Evolutionary conservation across 176 grass and related monocot genomes (phyloP), one percentile per base, ranked within the genome.

Genomic region (Cenchrus purpureus): DNA sequence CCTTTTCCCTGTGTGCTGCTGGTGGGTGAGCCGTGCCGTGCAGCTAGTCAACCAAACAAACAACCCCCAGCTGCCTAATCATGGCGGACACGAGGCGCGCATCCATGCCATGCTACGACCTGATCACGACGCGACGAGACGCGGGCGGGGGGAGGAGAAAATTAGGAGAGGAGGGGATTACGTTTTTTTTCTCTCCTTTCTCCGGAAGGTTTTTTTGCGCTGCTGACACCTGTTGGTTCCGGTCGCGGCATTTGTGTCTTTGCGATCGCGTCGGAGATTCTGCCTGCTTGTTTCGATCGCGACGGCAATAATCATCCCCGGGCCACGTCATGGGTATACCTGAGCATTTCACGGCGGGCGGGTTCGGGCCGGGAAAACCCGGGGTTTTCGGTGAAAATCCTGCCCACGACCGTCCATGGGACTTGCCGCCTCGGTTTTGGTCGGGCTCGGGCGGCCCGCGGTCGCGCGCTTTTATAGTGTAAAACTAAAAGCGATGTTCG

Each of bases 191-290:
- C 59, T 71, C 56, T 20, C 1, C 19, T 55, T 15, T 55, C 53
- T 16, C 4, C 20, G 48, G 22, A 20, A 0, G 48, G 34, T 1
- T 54, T 40, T 45, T 56, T 52, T n/a, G 42, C 9, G 79, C 11
- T 19, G 62, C 31, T 28, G 74, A 74, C 85, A 91, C 68, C 80
- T 91, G 75, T 87, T 73, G 42, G 67, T 2, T 55, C 29, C 71
- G 58, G 50, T 8, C 12, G 64, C 75, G 71, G 34, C 16, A 61
- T 52, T 49, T 56, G 58, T 70, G 29, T 16, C 68, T 51, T 48
- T 17, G 66, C 22, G 84, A 86, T 86, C 75, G 75, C 68, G 50
- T 74, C 84, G 43, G 58, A 91, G 84, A 86, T 86, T 90, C 80
- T 82, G 58, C 76, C 46, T 6, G 65, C 42, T 64, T 31, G 43